Conservation (phyloP, 129 eudicot species). For the Artemisia argyi region DNA sequence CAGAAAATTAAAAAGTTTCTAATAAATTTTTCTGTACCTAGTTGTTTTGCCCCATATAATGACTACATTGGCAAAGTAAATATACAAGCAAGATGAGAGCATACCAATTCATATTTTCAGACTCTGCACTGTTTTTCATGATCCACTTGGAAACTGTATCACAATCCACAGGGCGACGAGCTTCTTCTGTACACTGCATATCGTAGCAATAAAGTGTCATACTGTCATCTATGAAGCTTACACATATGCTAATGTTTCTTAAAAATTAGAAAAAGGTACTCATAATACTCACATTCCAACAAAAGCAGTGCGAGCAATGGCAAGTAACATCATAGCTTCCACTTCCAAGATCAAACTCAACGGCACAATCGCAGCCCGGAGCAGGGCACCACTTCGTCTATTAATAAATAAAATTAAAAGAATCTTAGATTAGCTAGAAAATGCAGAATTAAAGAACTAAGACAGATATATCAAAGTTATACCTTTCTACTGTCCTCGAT, state of each 20-base stretch:
- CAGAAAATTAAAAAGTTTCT: too few species aligned
- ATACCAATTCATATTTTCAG: conserved; percentile 98
- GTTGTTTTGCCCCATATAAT: too few species aligned
- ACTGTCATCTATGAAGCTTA: neutral
- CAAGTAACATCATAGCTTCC: conserved; percentile 84
- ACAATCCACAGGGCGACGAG: conserved; percentile 97
- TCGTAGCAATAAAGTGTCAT: conserved; percentile 9
- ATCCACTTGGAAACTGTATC: conserved; percentile 91
- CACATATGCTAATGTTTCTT: neutral
- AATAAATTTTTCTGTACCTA: too few species aligned
- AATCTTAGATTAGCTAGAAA: neutral
- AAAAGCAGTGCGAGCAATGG: conserved; percentile 77
- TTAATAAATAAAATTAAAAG: neutral
- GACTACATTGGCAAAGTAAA: too few species aligned
- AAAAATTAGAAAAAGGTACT: neutral
- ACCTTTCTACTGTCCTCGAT: conserved; percentile 91
- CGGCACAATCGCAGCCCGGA: conserved; percentile 93
- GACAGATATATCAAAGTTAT: neutral
- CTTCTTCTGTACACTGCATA: conserved; percentile 92
- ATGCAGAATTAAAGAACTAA: neutral
- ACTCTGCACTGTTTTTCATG: conserved; percentile 90
- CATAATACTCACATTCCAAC: conserved; percentile 83
- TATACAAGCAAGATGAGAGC: neutral
- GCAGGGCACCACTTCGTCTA: conserved; percentile 98
- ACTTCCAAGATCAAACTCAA: conserved; percentile 78